A percentile compares a stretch with the other conserved stretches of the same genome.
phyloP scores from a whole-genome alignment of 2,329 filamentous ascomycete genomes.

The Cercospora citrullina region DNA sequence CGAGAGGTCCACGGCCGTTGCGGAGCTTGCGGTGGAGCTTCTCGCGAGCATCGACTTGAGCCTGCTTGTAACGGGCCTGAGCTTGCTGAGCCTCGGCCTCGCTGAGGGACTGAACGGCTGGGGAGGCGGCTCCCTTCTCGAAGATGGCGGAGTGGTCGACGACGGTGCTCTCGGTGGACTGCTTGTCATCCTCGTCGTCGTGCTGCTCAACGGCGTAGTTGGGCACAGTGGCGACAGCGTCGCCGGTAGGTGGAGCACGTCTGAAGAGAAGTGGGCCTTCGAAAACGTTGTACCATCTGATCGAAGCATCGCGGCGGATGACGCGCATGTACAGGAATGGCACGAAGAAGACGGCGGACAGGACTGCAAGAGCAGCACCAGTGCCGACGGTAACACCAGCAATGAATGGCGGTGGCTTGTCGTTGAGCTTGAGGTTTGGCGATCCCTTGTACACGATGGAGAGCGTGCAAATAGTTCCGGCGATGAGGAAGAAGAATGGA shows the following conservation, averaged over 20 bases:
- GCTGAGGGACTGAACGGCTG: slow-evolving; percentile 38
- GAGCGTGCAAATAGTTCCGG: slow-evolving; percentile 54
- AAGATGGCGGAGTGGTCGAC: slow-evolving; percentile 30
- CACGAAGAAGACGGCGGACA: slow-evolving; percentile 48
- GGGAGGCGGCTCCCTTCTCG: slow-evolving; percentile 36
- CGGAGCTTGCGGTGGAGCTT: slow-evolving; percentile 64
- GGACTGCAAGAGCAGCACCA: slow-evolving; percentile 37
- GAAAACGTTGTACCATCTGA: slow-evolving; percentile 39
- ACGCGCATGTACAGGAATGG: slow-evolving; percentile 39
- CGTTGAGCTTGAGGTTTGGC: slow-evolving; percentile 48
- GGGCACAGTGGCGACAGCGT: slow-evolving; percentile 61
- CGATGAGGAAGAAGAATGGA: slow-evolving; percentile 52
- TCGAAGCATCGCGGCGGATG: slow-evolving; percentile 37
- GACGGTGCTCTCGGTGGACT: slow-evolving; percentile 40
- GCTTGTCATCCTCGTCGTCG: slow-evolving; percentile 50
- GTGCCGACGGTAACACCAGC: slow-evolving; percentile 53
- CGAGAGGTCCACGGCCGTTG: slow-evolving; percentile 65
- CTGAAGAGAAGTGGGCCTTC: slow-evolving; percentile 44
- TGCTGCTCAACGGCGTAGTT: slow-evolving; percentile 77
- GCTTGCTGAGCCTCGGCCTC: slow-evolving; percentile 21
- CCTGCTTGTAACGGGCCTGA: slow-evolving; percentile 57
- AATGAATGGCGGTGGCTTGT: slow-evolving; percentile 46
- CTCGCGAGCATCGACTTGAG: slow-evolving; percentile 58
- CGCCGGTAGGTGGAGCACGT: slow-evolving; percentile 54
- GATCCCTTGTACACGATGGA: slow-evolving; percentile 58